Base-by-base conservation (phyloP, 805 yeast genomes). In the Blastobotrys peoriensis region DNA sequence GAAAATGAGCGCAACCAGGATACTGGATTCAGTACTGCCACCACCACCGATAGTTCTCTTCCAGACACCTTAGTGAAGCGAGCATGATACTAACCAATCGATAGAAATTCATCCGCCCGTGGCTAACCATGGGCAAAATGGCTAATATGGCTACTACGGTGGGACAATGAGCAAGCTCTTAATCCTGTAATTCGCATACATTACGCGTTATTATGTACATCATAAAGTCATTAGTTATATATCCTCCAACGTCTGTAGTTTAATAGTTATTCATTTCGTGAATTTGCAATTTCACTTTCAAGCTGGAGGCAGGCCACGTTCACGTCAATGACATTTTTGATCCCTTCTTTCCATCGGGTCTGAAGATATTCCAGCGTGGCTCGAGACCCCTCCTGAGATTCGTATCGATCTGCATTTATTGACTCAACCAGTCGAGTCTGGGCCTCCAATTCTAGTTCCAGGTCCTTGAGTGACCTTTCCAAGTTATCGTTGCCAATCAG, bases 401-500 rank as follows among this genome's bases (percentile, higher is more conserved):
- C 43, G 36, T 47, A 44, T 16, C 60, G 43, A 18, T 35, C 48
- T 3, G 25, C 36, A 33, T 54, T 54, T n/a, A 54, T 34, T n/a
- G n/a, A 17, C 10, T 52, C 54, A 9, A 48, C 35, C 18, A 20
- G 20, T 22, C 30, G 16, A 16, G 43, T 38, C 28, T 46, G 45
- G 10, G 33, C 37, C 36, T 53, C 46, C 5, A 59, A 42, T 25
- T 52, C 47, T 5, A 10, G 30, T 20, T 60, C 63, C 10, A 60
- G 36, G 16, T 2, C 25, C 33, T 41, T 49, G 20, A 59, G 41
- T 25, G 45, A 41, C 30, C 50, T 50, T 41, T 59, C 64, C 10
- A 57, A 38, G 21, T 46, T 49, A 41, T 60, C 63, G 38, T 60
- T 60, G 2, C 55, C 56, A 5, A 57, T 50, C 16, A 60, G 52